Base-by-base conservation (phyloP, 306 rosid species). In the Corylus heterophylla region DNA sequence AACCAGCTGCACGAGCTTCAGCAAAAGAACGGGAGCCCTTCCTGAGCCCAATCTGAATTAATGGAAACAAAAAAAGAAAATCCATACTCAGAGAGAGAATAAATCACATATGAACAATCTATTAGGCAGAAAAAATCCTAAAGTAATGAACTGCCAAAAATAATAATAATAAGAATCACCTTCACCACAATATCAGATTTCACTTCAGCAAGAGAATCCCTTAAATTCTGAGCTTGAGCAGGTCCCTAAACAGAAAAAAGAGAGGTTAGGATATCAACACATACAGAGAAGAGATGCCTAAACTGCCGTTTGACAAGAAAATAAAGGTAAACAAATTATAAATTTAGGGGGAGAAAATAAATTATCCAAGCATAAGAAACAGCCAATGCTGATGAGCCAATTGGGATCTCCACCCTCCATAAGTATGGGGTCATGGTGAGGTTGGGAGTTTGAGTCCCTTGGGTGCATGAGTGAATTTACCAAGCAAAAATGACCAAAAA, bases 141-240 rank as follows among this genome's bases (percentile, higher is more conserved):
- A 27, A 42, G 10, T 16, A 49, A 54, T 37, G 8, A 35, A 45
- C 45, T 1, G 3, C 52, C 1, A 31, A 45, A 18, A 58, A 44
- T 10, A 17, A 70, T 25, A 31, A 54, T 31, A 45, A 70, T 13
- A 71, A 50, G 52, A 68, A 71, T 85, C 83, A 95, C 99, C 99
- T 95, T 95, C 64, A 95, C 99, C 69, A 90, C 97, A 76, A 91
- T 89, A 80, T 95, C 91, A 81, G 97, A 95, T 83, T 90, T 95
- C 1, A 90, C 97, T 76, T 90, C 97, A 76, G 87, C 85, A 67
- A 95, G 91, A 22, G 99, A 95, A 77, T 95, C 99, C 80, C 97
- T 86, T 12, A 95, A 78, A 81, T 95, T 95, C 89, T 95, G 99
- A 10, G 99, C 99, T 85, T 95, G 99, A 51, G 99, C 99, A 82